Conservation (phyloP, 2,329 filamentous ascomycete genomes). For the Fusarium sp. region DNA sequence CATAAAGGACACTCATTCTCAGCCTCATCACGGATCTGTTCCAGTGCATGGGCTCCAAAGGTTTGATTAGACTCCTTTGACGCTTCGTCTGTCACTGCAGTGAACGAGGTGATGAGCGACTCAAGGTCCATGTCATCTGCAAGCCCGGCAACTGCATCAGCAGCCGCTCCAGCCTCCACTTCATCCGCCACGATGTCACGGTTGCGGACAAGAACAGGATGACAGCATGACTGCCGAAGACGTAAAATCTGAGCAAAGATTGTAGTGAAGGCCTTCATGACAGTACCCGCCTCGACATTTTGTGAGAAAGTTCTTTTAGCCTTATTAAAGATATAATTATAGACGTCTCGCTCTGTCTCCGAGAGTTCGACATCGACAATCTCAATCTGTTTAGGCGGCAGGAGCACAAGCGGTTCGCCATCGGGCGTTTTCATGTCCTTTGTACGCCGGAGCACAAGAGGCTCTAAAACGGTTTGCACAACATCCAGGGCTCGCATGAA, state of each 20-base stretch:
- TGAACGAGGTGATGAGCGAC: slow-evolving; percentile 85
- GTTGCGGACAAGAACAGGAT: slow-evolving; percentile 89
- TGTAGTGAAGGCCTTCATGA: slow-evolving; percentile 95
- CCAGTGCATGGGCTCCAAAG: slow-evolving; percentile 87
- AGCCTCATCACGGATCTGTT: slow-evolving; percentile 90
- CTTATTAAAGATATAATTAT: slow-evolving; percentile 86
- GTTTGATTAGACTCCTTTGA: slow-evolving; percentile 66
- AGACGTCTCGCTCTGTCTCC: slow-evolving; percentile 86
- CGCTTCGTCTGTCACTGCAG: slow-evolving; percentile 71
- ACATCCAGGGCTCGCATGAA: slow-evolving; percentile 94
- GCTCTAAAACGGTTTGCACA: slow-evolving; percentile 95
- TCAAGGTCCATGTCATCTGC: slow-evolving; percentile 97
- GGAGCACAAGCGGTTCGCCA: slow-evolving; percentile 77
- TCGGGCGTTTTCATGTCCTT: slow-evolving; percentile 98
- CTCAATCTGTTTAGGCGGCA: slow-evolving; percentile 84
- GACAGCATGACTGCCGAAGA: slow-evolving; percentile 92
- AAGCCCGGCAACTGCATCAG: slow-evolving; percentile 82
- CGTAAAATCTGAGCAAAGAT: slow-evolving; percentile 97
- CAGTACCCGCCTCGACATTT: slow-evolving; percentile 89
- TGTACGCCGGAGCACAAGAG: slow-evolving; percentile 91
- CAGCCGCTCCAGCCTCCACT: slow-evolving; percentile 77
- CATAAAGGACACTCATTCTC: slow-evolving; percentile 94
- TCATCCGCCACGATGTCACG: slow-evolving; percentile 87
- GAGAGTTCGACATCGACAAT: slow-evolving; percentile 90
- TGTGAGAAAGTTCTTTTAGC: slow-evolving; percentile 86